Conservation (phyloP, 129 eudicot genomes). For the Arctium lappa region DNA sequence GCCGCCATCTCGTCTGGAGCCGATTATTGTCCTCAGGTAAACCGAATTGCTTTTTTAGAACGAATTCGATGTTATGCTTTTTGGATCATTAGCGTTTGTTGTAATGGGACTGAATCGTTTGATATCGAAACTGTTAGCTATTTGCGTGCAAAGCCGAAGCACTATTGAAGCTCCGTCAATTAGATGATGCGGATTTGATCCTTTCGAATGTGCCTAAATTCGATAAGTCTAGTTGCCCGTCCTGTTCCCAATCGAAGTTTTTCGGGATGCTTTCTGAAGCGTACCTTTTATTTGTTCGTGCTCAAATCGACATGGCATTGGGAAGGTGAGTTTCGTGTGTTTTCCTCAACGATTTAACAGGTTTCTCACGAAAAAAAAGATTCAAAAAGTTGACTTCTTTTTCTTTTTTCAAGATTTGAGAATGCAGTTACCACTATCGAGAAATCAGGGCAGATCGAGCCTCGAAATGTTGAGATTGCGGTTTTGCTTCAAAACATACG, state of each 20-base stretch:
- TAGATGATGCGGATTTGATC: conserved; percentile 55
- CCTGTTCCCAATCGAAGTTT: conserved; percentile 58
- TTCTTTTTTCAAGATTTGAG: conserved; percentile 62
- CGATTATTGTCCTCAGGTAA: conserved; percentile 78
- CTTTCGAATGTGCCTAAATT: conserved; percentile 44
- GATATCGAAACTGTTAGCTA: conserved; percentile 50
- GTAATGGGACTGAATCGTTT: conserved; percentile 23
- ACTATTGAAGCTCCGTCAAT: conserved; percentile 63
- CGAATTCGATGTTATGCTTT: background rate
- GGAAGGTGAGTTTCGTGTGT: conserved; percentile 66
- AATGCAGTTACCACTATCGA: conserved; percentile 56
- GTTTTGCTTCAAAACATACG: conserved; percentile 52
- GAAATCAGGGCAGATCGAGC: conserved; percentile 63
- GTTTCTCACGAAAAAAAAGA: background rate
- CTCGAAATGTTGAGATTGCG: conserved; percentile 53
- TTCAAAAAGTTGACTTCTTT: conserved; percentile 13
- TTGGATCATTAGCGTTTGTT: background rate
- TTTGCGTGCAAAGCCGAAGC: conserved; percentile 92
- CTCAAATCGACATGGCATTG: conserved; percentile 69
- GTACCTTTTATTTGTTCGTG: conserved; percentile 53
- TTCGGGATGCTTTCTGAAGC: conserved; percentile 81
- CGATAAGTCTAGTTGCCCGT: conserved; percentile 21
- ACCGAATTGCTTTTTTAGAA: background rate
- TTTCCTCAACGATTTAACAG: background rate
- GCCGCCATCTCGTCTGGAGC: conserved; percentile 85